A percentile compares a stretch with the other conserved stretches of the same genome.
Conservation (phyloP, 2,329 filamentous ascomycete genomes). For the Botrytis aclada region DNA sequence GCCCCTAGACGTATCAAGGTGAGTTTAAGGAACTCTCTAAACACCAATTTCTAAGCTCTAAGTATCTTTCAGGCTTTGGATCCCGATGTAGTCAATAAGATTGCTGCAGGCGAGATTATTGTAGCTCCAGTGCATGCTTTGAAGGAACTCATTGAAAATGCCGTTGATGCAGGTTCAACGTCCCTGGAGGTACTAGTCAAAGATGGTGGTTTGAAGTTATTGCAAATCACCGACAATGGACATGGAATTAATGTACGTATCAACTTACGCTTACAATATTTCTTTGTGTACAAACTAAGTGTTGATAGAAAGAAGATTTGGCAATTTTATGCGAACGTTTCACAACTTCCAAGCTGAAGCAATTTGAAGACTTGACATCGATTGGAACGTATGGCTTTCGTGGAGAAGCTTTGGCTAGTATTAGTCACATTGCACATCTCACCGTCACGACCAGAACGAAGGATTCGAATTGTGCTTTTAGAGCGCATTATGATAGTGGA, state of each 20-base stretch:
- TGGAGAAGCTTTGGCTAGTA: constrained; percentile 92
- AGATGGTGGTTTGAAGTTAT: constrained; percentile 88
- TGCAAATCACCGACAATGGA: constrained; percentile 97
- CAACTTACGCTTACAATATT: constrained; percentile 8
- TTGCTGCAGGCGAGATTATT: constrained; percentile 96
- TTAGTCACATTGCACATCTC: constrained; percentile 96
- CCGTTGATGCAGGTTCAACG: constrained; percentile 95
- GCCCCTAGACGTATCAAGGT: constrained; percentile 50
- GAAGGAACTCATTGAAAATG: constrained; percentile 95
- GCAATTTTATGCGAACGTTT: constrained; percentile 92
- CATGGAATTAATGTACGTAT: constrained; percentile 80
- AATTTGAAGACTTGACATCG: constrained; percentile 84
- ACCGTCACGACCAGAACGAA: constrained; percentile 92
- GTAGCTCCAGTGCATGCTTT: constrained; percentile 93
- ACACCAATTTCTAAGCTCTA: constrained; percentile 19
- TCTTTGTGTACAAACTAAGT: constrained; percentile 16
- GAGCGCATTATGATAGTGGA: constrained; percentile 81
- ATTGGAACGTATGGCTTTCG: constrained; percentile 98
- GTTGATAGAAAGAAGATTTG: constrained; percentile 75
- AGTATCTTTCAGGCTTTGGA: constrained; percentile 68
- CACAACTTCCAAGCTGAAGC: constrained; percentile 92
- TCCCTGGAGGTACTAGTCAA: constrained; percentile 88
- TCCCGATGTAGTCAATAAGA: constrained; percentile 95
- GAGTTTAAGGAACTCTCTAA: constrained; percentile 21
- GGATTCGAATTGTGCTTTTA: constrained; percentile 84